Evolutionary conservation across 352 stramenopile genomes (phyloP).

Genomic region (Globisporangium radiosum): DNA sequence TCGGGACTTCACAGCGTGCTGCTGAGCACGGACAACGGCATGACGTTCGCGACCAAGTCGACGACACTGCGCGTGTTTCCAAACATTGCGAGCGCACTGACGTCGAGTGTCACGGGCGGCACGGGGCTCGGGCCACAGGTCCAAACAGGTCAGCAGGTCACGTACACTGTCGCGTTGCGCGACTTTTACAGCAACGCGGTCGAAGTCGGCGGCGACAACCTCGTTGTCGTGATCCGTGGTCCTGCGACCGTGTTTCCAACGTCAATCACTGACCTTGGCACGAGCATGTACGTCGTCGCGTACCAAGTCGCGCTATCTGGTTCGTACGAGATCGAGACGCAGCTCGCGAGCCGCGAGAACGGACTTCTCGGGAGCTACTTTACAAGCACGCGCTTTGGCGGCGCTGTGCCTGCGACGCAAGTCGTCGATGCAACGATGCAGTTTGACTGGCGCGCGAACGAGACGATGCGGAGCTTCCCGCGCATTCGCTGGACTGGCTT

Average conservation of each 20-base stretch:
- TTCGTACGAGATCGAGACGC: slow-evolving; percentile 40
- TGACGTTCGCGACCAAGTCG: slow-evolving; percentile 22
- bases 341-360: slow-evolving; percentile 19
- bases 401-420: slow-evolving; percentile 3
- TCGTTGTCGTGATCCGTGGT: slow-evolving; percentile 29
- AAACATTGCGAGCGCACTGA: slow-evolving; percentile 23
- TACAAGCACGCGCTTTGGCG: slow-evolving; percentile 14
- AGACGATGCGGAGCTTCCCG: slow-evolving; percentile 31
- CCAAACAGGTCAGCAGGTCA: slow-evolving; percentile 13
- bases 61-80: slow-evolving; percentile 20
- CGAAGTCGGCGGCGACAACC: slow-evolving; percentile 24
- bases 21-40: slow-evolving; percentile 24
- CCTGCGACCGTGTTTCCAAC: slow-evolving; percentile 18
- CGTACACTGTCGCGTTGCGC: slow-evolving; percentile 27
- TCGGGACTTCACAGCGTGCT: slow-evolving; percentile 30
- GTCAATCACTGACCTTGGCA: slow-evolving; percentile 25
- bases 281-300: slow-evolving; percentile 34
- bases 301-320: slow-evolving; percentile 26
- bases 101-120: slow-evolving; percentile 23
- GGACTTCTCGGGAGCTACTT: slow-evolving; percentile 39
- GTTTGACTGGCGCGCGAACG: slow-evolving; percentile 35
- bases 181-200: slow-evolving; percentile 42
- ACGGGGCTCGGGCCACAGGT: slow-evolving; percentile 26
- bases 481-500: slow-evolving; percentile 42
- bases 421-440: slow-evolving; percentile 25